Percentiles rank a stretch among this genome's conserved stretches.
Conservation (phyloP, 164 flowering plant genomes). For the Aristolochia fimbriata region DNA sequence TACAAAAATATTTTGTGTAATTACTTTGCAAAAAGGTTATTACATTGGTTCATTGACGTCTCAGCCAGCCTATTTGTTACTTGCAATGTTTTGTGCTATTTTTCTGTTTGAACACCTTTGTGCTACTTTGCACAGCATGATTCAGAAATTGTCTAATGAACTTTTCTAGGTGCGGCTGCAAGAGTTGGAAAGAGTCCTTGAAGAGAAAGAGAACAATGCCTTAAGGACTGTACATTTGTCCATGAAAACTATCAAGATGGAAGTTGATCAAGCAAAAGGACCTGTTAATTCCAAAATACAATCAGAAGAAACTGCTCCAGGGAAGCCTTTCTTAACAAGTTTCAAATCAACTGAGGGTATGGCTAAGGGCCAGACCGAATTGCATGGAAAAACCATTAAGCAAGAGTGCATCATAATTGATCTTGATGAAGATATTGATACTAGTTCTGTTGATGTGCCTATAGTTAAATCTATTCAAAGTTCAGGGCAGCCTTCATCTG, state of each 20-base stretch:
- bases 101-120: background rate
- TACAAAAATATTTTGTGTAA: too few species aligned
- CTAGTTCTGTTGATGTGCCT: too few species aligned
- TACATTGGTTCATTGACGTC: too few species aligned
- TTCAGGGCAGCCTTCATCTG: too few species aligned
- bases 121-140: too few species aligned
- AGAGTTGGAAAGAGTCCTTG: slow-evolving; percentile 58
- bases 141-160: slow-evolving; percentile 4
- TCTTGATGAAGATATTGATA: slow-evolving; percentile 9
- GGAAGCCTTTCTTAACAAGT: slow-evolving; percentile 5
- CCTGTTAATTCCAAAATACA: slow-evolving; percentile 7
- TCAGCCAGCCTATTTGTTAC: too few species aligned
- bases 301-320: slow-evolving; percentile 6
- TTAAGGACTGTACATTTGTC: slow-evolving; percentile 50
- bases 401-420: slow-evolving; percentile 4
- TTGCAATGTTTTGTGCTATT: background rate
- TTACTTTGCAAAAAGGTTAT: too few species aligned
- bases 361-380: slow-evolving; percentile 7
- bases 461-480: too few species aligned
- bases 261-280: slow-evolving; percentile 5
- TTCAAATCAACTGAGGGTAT: slow-evolving; percentile 2
- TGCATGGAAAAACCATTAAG: slow-evolving; percentile 3
- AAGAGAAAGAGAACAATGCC: slow-evolving; percentile 61
- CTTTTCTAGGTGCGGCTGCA: slow-evolving; percentile 47
- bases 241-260: slow-evolving; percentile 14